These are phyloP conservation scores for Peronospora tabacina DNA, from an alignment of 352 stramenopile genomes.

Conservation along the genomic window DNA sequence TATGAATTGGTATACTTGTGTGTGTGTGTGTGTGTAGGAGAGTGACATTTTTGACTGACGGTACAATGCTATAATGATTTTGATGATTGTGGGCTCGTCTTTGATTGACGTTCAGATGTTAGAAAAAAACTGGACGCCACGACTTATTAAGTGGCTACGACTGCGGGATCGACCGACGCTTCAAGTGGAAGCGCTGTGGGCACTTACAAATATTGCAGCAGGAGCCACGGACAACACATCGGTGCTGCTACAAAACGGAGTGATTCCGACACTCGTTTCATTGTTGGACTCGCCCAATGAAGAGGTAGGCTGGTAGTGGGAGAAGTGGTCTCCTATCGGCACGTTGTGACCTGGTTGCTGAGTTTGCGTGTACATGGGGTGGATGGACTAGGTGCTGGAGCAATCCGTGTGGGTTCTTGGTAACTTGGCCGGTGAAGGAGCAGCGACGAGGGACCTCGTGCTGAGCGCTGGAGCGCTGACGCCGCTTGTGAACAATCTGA, in stretches of 20 bases:
- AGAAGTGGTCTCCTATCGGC: conserved; percentile 16
- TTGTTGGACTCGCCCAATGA: conserved; percentile 87
- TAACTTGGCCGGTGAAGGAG: conserved; percentile 88
- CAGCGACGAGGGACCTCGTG: conserved; percentile 81
- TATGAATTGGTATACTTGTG: conserved; percentile 15
- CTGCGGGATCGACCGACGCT: conserved; percentile 71
- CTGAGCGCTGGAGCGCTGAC: conserved; percentile 76
- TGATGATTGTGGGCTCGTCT: neutral
- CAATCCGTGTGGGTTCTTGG: conserved; percentile 91
- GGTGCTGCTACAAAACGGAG: conserved; percentile 87
- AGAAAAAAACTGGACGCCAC: conserved; percentile 84
- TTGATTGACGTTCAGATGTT: conserved; percentile 52
- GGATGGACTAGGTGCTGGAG: conserved; percentile 74
- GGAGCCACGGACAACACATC: conserved; percentile 89
- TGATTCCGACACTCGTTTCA: conserved; percentile 88
- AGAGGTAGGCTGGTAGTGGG: conserved; percentile 51
- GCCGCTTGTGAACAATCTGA: conserved; percentile 84
- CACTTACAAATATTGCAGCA: conserved; percentile 92
- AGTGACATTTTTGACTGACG: conserved; percentile 7
- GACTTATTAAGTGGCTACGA: conserved; percentile 79
- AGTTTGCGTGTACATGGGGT: conserved; percentile 22
- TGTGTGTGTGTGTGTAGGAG: neutral
- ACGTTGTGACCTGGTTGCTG: conserved; percentile 23
- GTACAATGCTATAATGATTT: conserved; percentile 4
- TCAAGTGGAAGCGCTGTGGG: conserved; percentile 91